phyloP scores from a whole-genome alignment of 495 filamentous ascomycete species.

The Pyrenula aspistea region DNA sequence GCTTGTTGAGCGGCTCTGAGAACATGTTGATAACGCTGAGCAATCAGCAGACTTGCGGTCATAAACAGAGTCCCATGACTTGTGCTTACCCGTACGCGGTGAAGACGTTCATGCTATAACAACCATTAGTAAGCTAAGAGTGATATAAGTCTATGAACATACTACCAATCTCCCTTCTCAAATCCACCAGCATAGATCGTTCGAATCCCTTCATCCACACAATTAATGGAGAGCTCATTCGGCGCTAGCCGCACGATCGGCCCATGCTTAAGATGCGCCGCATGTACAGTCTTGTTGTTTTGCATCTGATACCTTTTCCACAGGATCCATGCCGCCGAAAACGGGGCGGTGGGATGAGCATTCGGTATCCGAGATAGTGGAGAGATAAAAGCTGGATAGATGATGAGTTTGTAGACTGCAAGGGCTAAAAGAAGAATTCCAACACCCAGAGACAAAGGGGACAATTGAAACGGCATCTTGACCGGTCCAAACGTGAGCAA shows the following conservation, averaged over 20 bases:
- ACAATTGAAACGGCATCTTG: background rate
- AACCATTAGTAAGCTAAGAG: conserved; percentile 25
- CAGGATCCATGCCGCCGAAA: conserved; percentile 60
- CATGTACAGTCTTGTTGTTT: conserved; percentile 51
- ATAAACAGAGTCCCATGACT: no score
- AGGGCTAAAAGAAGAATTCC: background rate
- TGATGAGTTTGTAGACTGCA: conserved; percentile 41
- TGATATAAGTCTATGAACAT: conserved; percentile 36
- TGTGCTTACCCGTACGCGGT: conserved; percentile 9
- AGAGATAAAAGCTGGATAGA: conserved; percentile 53
- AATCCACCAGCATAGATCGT: conserved; percentile 64
- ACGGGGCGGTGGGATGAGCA: conserved; percentile 53
- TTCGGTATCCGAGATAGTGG: conserved; percentile 57
- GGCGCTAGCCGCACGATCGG: conserved; percentile 42
- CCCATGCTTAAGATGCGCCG: conserved; percentile 41
- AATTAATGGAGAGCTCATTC: conserved; percentile 48
- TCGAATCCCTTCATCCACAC: conserved; percentile 47
- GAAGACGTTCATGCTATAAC: conserved; percentile 1
- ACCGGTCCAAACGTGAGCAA: no score
- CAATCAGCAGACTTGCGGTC: background rate
- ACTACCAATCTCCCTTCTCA: conserved; percentile 68
- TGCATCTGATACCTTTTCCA: conserved; percentile 39
- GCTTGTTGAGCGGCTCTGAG: conserved; percentile 33
- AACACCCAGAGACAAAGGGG: background rate
- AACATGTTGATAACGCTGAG: conserved; percentile 39